Base-by-base conservation (phyloP, 176 grass and related monocot species). In the Avena eriantha region DNA sequence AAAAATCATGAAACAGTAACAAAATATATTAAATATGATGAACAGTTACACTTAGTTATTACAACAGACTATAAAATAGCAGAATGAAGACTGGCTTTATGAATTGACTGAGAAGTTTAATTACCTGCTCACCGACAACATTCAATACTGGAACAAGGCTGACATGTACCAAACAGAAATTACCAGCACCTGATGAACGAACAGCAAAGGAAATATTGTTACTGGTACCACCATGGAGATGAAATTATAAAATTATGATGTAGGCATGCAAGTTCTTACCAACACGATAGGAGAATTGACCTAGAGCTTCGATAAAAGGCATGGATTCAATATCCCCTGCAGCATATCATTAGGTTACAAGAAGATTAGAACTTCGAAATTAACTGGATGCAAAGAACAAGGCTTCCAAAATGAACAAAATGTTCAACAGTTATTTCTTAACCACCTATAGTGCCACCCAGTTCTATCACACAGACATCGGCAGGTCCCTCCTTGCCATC, bases 81-180 rank as follows among this genome's bases (percentile, higher is more conserved):
- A 80, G 48, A 45, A n/a, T 5, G 7, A 74, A 74, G 22, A 41
- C 21, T 73, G 36, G 49, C 41, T 50, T 26, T 29, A 58, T 22
- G 48, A 63, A 64, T n/a, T 54, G 26, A 77, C 15, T 55, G 26
- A 74, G 16, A 23, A 43, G 22, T 49, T 24, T 21, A 26, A 35
- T 76, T 64, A 90, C 86, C 89, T 90, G 92, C 81, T 93, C 92
- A 48, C 92, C 92, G 26, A 88, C 92, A 63, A 83, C 80, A 75
- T 84, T 86, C 70, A 90, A 50, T 83, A 93, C 88, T 43, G 92
- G 86, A 65, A 93, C 86, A 83, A 93, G 83, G 51, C 92, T 88
- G 79, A 93, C 86, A 70, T 93, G 92, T 67, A 93, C 79, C 50
- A 90, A 43, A 83, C 88, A 93, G 31, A 93, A 93, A 81, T 90